These are phyloP conservation scores for Austroboletus novae-zelandiae DNA, from an alignment of 1,284 basidiomycete genomes.

Conservation along the genomic window DNA sequence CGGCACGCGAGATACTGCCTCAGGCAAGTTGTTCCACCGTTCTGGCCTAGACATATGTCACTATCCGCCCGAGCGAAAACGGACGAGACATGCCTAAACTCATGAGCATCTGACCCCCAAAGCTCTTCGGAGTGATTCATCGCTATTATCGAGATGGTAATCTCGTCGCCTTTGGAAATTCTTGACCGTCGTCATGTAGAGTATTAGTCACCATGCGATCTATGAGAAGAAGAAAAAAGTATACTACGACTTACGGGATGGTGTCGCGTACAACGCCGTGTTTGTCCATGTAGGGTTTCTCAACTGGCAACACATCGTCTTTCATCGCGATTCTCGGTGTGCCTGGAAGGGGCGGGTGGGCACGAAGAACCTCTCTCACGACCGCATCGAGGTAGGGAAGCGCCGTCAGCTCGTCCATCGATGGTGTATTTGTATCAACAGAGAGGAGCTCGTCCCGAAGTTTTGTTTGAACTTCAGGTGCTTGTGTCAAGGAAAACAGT, in stretches of 20 bases:
- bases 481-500: constrained; percentile 58
- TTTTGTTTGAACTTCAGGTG: constrained; percentile 51
- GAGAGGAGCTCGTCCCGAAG: neutral
- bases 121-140: constrained; percentile 40
- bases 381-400: constrained; percentile 63
- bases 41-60: constrained; percentile 41
- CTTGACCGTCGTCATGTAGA: constrained; percentile 16
- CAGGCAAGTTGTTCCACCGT: constrained; percentile 53
- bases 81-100: constrained; percentile 21
- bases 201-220: neutral
- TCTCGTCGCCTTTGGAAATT: constrained; percentile 34
- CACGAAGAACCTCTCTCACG: constrained; percentile 49
- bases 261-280: constrained; percentile 36
- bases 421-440: constrained; percentile 47
- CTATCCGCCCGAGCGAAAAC: neutral
- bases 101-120: constrained; percentile 47
- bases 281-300: constrained; percentile 41
- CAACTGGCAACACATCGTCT: constrained; percentile 62
- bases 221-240: neutral
- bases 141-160: constrained; percentile 38
- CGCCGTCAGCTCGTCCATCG: constrained; percentile 59
- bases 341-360: constrained; percentile 10
- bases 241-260: constrained; percentile 12
- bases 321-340: constrained; percentile 51
- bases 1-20: constrained; percentile 45